phyloP scores from a whole-genome alignment of 129 eudicot species.

The Flaveria sonorensis region DNA sequence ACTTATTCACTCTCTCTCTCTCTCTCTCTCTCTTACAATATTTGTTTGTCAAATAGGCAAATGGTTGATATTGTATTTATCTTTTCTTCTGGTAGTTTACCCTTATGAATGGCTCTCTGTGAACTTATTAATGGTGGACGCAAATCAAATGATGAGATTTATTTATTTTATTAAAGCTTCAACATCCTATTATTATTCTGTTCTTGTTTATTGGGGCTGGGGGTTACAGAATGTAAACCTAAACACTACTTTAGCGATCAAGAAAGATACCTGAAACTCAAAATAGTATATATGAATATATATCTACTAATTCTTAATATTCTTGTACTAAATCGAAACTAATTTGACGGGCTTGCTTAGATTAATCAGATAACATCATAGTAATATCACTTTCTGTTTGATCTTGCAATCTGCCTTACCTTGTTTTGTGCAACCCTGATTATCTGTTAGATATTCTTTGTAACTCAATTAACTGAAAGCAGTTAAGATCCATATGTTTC shows the following conservation, averaged over 20 bases:
- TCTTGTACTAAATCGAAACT: neutral
- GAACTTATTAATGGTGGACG: neutral
- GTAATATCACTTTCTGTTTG: neutral
- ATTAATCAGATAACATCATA: neutral
- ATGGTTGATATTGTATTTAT: neutral
- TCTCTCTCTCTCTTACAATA: neutral
- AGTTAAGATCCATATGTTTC: conserved; percentile 6
- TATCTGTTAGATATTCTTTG: neutral
- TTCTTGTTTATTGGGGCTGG: conserved; percentile 9
- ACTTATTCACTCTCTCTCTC: neutral
- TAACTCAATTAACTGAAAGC: neutral
- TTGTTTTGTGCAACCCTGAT: conserved; percentile 1
- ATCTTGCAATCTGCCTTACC: neutral
- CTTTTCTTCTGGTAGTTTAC: neutral
- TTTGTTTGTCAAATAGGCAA: neutral
- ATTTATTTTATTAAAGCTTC: neutral
- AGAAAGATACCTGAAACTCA: no score
- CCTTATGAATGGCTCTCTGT: neutral
- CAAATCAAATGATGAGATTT: neutral
- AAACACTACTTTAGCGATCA: no score
- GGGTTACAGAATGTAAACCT: no score
- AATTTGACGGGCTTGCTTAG: neutral
- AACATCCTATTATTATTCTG: neutral
- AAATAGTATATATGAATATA: no score
- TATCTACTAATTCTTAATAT: neutral